Evolutionary conservation across 2,329 filamentous ascomycete species (phyloP).

Genomic region (Sarocladiaceae sp.): DNA sequence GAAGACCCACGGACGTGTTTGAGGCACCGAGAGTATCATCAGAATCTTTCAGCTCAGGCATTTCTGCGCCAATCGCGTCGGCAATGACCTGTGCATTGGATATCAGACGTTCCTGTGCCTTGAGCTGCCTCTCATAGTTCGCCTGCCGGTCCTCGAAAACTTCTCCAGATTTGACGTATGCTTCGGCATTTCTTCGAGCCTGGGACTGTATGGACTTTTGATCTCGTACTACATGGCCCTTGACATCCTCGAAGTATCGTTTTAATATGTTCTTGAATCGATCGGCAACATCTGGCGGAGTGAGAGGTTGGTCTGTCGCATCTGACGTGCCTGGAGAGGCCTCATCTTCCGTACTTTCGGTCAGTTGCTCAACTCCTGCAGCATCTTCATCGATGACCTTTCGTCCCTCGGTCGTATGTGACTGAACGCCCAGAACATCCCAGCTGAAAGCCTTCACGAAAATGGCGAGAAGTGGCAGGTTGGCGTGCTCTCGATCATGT

Average conservation of each 20-base stretch:
- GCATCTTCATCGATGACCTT: constrained; percentile 83
- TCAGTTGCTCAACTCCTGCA: constrained; percentile 28
- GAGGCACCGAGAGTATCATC: constrained; percentile 62
- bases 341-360: constrained; percentile 42
- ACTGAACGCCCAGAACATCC: constrained; percentile 84
- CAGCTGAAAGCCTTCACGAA: constrained; percentile 96
- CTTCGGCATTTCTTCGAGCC: constrained; percentile 91
- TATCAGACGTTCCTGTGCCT: constrained; percentile 85
- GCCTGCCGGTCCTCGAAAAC: constrained; percentile 96
- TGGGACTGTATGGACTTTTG: constrained; percentile 85
- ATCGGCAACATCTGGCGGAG: constrained; percentile 71
- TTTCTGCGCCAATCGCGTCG: constrained; percentile 82
- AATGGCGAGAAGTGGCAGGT: constrained; percentile 84
- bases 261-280: constrained; percentile 81
- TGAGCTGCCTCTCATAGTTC: constrained; percentile 91
- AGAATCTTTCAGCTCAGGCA: constrained; percentile 87
- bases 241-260: constrained; percentile 91
- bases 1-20: constrained; percentile 80
- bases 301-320: constrained; percentile 66
- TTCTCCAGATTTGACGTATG: constrained; percentile 96
- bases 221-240: constrained; percentile 80
- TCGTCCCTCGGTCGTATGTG: constrained; percentile 68
- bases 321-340: neutral
- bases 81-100: constrained; percentile 88
- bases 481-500: constrained; percentile 87